These are phyloP conservation scores for Pulveroboletus ravenelii DNA, from an alignment of 768 basidiomycete genomes.

Conservation along the genomic window DNA sequence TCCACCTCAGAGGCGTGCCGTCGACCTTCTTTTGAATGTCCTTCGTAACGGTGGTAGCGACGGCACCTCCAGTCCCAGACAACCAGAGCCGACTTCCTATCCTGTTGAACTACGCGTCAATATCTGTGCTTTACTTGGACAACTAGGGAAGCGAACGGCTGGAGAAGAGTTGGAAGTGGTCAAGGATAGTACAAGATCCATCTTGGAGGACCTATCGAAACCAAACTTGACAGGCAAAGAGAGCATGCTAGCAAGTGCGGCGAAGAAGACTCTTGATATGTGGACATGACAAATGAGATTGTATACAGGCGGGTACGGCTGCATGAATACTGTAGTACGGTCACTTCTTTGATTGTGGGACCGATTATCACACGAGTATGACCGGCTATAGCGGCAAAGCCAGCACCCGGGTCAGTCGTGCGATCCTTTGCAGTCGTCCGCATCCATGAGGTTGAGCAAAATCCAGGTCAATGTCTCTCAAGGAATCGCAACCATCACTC, in stretches of 20 bases:
- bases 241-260: slow-evolving; percentile 34
- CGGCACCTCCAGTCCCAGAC: slow-evolving; percentile 40
- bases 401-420: too few relatives aligned
- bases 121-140: slow-evolving; percentile 65
- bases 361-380: background rate
- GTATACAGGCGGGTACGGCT: background rate
- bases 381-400: slow-evolving; percentile 9
- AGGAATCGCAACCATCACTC: slow-evolving; percentile 64
- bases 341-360: background rate
- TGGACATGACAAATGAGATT: slow-evolving; percentile 26
- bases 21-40: slow-evolving; percentile 65
- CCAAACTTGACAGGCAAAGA: slow-evolving; percentile 29
- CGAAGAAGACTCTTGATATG: slow-evolving; percentile 39
- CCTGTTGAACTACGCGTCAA: slow-evolving; percentile 77
- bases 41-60: slow-evolving; percentile 42
- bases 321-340: background rate
- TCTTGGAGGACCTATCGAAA: slow-evolving; percentile 48
- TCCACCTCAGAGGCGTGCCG: slow-evolving; percentile 48
- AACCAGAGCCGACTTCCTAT: slow-evolving; percentile 37
- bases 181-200: slow-evolving; percentile 46
- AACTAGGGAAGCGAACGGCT: slow-evolving; percentile 51
- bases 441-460: slow-evolving; percentile 35
- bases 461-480: slow-evolving; percentile 46
- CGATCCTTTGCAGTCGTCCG: too few relatives aligned
- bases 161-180: slow-evolving; percentile 46